Evolutionary conservation across 345 rosid species (phyloP).

Genomic region (Schrenkiella parvula): DNA sequence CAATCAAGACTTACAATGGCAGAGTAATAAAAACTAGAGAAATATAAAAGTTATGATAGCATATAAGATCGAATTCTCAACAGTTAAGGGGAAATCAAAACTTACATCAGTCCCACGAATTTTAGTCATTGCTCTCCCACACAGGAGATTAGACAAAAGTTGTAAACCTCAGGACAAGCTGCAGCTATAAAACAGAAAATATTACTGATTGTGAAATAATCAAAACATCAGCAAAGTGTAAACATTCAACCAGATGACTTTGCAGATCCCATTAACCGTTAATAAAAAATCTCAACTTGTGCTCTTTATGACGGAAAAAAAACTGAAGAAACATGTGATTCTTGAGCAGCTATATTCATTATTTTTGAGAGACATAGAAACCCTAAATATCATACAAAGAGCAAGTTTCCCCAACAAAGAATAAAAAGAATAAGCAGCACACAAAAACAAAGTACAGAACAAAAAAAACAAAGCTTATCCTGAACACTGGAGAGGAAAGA

Average conservation of each 20-base stretch:
- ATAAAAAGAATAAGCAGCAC: neutral
- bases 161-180: conserved; percentile 9
- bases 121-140: conserved; percentile 19
- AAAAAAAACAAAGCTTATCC: neutral
- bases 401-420: neutral
- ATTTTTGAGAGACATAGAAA: neutral
- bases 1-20: neutral
- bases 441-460: neutral
- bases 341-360: neutral
- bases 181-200: neutral
- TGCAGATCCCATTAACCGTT: neutral
- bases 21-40: neutral
- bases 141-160: neutral
- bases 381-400: neutral
- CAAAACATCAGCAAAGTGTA: neutral
- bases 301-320: neutral
- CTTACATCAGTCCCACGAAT: conserved; percentile 14
- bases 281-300: neutral
- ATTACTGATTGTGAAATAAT: neutral
- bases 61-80: neutral
- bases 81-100: neutral
- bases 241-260: neutral
- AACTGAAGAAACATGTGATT: neutral
- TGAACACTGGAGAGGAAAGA: neutral
- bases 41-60: neutral